Conservation (phyloP, 768 basidiomycete species). For the Mrakia blollopis region DNA sequence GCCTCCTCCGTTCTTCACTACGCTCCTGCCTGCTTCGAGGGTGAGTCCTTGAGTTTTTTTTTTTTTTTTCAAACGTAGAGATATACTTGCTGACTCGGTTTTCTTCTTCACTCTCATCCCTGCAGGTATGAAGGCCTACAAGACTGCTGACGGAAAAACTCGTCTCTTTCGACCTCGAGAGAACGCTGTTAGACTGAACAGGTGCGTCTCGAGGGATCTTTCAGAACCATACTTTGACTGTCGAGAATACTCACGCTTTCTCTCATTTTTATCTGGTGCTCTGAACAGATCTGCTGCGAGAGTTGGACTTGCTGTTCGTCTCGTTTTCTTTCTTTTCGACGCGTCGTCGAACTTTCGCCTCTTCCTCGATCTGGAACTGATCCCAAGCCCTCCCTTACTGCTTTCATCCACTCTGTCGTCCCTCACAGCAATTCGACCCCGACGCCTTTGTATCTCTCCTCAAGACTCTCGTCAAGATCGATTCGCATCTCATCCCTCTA, state of each 20-base stretch:
- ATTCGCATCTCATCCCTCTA: conserved; percentile 36
- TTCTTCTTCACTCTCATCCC: background rate
- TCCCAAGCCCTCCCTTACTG: background rate
- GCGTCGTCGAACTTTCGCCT: too few species aligned
- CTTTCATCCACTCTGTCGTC: background rate
- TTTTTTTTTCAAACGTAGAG: too few species aligned
- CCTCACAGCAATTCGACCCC: conserved; percentile 33
- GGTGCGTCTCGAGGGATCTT: background rate
- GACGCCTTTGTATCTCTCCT: conserved; percentile 35
- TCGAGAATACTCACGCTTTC: too few species aligned
- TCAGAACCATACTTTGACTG: too few species aligned
- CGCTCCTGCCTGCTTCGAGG: conserved; percentile 32
- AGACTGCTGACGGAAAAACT: conserved; percentile 19
- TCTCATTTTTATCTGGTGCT: too few species aligned
- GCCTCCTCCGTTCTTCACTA: conserved; percentile 58
- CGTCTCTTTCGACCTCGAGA: conserved; percentile 36
- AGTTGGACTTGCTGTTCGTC: conserved; percentile 34
- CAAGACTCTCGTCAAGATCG: conserved; percentile 33
- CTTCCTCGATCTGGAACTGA: too few species aligned
- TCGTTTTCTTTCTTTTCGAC: background rate
- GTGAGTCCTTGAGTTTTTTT: too few species aligned
- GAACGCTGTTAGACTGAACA: conserved; percentile 37
- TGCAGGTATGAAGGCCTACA: conserved; percentile 38
- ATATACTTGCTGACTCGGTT: too few species aligned
- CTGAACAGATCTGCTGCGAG: conserved; percentile 22